Percentiles rank a stretch among this genome's conserved stretches.
phyloP scores from a whole-genome alignment of 2,329 filamentous ascomycete genomes.

The Colletotrichum cuscutae region DNA sequence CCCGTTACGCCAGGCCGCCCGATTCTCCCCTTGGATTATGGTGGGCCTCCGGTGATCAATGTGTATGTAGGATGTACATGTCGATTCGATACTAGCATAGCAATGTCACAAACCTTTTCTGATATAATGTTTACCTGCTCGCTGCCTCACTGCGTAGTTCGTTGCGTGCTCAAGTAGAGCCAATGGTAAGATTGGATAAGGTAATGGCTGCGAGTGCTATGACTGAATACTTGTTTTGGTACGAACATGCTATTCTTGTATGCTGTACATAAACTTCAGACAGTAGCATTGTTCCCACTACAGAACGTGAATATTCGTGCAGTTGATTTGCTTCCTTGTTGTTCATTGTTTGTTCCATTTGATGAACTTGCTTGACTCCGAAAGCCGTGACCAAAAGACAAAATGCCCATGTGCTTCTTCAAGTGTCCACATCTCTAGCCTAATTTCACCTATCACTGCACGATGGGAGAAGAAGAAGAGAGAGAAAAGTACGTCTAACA shows the following conservation, averaged over 20 bases:
- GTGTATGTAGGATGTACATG: conserved; percentile 27
- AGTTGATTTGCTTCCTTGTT: neutral
- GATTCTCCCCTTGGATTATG: neutral
- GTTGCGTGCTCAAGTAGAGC: neutral
- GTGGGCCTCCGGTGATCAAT: conserved; percentile 14
- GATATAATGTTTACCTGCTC: neutral
- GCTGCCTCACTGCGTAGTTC: neutral
- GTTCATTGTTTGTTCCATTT: neutral
- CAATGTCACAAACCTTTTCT: neutral
- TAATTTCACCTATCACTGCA: neutral
- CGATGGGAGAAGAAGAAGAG: neutral
- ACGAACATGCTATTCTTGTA: neutral
- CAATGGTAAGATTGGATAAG: neutral
- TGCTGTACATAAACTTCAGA: neutral
- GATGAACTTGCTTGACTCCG: neutral
- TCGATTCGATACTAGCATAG: conserved; percentile 21
- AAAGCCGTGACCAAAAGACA: neutral
- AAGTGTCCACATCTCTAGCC: neutral
- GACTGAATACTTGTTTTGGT: neutral
- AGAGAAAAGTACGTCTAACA: neutral
- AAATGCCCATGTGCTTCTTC: neutral
- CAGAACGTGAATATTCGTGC: neutral
- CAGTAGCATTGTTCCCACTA: neutral
- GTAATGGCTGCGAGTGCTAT: neutral
- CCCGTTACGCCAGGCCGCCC: neutral